Evolutionary conservation across 2,329 filamentous ascomycete genomes (phyloP).

Genomic region (Graphilbum ipis-grandicollis): DNA sequence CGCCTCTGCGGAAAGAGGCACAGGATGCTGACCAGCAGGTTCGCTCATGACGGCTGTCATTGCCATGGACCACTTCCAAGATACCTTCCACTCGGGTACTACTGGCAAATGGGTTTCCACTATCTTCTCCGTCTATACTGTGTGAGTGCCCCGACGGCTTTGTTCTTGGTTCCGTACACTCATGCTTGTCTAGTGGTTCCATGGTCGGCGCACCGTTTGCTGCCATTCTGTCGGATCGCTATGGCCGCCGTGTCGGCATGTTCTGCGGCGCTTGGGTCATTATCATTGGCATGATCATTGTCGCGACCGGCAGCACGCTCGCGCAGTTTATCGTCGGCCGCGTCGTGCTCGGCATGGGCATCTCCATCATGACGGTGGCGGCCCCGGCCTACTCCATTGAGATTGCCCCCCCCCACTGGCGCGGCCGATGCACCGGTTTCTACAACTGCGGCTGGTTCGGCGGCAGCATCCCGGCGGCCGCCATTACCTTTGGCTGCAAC

Average conservation of each 20-base stretch:
- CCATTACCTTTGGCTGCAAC: slow-evolving; percentile 29
- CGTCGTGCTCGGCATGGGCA: slow-evolving; percentile 27
- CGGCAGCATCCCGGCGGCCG: slow-evolving; percentile 30
- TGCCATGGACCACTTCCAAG: slow-evolving; percentile 25
- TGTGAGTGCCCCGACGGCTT: slow-evolving; percentile 17
- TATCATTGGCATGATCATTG: slow-evolving; percentile 25
- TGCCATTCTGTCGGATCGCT: slow-evolving; percentile 25
- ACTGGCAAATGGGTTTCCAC: slow-evolving; percentile 22
- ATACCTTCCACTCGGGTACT: slow-evolving; percentile 20
- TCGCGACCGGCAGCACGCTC: slow-evolving; percentile 19
- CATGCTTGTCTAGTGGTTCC: slow-evolving; percentile 17
- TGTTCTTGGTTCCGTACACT: background rate
- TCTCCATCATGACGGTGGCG: slow-evolving; percentile 28
- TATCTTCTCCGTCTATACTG: slow-evolving; percentile 28
- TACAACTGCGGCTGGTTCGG: slow-evolving; percentile 38
- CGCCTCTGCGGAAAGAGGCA: too few relatives aligned
- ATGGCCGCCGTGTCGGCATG: slow-evolving; percentile 27
- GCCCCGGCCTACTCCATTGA: slow-evolving; percentile 30
- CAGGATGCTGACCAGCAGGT: slow-evolving; percentile 6
- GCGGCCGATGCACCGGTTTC: slow-evolving; percentile 27
- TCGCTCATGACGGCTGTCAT: slow-evolving; percentile 26
- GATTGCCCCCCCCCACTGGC: slow-evolving; percentile 30
- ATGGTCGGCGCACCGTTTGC: slow-evolving; percentile 23
- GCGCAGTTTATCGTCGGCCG: slow-evolving; percentile 27
- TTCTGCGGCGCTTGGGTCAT: slow-evolving; percentile 25